Evolutionary conservation across 2,329 filamentous ascomycete genomes (phyloP).

Genomic region (Dactylonectria macrodidyma): DNA sequence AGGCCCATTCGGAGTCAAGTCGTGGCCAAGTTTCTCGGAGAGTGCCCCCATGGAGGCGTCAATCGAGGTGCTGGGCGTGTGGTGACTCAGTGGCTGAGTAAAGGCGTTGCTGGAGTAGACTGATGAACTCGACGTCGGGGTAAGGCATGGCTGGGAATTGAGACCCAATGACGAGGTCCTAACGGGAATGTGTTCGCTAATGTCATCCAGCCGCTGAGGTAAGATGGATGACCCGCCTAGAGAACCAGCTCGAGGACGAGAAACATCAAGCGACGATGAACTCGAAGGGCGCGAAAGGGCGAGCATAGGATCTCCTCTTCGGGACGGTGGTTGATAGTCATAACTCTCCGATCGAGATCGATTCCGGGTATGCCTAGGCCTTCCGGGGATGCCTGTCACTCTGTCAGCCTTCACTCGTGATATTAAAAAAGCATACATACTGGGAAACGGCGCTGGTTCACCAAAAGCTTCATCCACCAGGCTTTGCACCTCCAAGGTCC

Average conservation of each 20-base stretch:
- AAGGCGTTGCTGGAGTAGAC: slow-evolving; percentile 58
- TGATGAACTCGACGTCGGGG: slow-evolving; percentile 47
- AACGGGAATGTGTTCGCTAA: slow-evolving; percentile 55
- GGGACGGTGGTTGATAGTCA: slow-evolving; percentile 28
- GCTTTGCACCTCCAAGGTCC: slow-evolving; percentile 38
- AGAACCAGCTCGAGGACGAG: slow-evolving; percentile 42
- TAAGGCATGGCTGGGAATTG: slow-evolving; percentile 57
- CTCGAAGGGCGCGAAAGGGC: slow-evolving; percentile 42
- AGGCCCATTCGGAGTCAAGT: slow-evolving; percentile 25
- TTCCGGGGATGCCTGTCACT: slow-evolving; percentile 31
- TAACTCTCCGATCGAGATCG: slow-evolving; percentile 33
- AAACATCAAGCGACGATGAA: slow-evolving; percentile 42
- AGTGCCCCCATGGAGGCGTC: slow-evolving; percentile 48
- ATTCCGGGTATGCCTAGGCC: slow-evolving; percentile 31
- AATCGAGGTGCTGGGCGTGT: slow-evolving; percentile 64
- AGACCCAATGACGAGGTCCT: slow-evolving; percentile 53
- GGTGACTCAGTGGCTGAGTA: slow-evolving; percentile 57
- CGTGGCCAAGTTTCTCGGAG: slow-evolving; percentile 45
- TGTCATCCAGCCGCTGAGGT: slow-evolving; percentile 49
- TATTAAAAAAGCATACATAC: slow-evolving; percentile 14
- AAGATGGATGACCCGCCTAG: slow-evolving; percentile 34
- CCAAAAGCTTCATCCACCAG: slow-evolving; percentile 33
- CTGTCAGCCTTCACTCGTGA: slow-evolving; percentile 10
- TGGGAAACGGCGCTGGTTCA: slow-evolving; percentile 40
- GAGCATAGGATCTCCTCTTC: slow-evolving; percentile 37